Percentiles rank a stretch among this genome's conserved stretches.
Evolutionary conservation across 2,329 filamentous ascomycete genomes (phyloP).

Genomic region (Aureobasidium zeae): DNA sequence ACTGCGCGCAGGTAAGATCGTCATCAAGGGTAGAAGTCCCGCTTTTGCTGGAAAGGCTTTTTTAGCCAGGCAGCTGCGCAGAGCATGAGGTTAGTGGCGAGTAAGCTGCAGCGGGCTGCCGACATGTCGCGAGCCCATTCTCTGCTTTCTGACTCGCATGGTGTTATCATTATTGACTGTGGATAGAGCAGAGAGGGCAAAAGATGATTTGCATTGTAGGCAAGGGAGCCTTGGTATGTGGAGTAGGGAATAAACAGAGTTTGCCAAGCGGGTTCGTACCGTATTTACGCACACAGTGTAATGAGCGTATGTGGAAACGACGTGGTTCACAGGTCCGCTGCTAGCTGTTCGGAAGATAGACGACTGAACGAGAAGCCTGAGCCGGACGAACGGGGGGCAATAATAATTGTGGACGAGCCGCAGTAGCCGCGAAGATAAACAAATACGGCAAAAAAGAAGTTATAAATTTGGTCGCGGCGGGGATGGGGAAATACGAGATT

Average conservation of each 20-base stretch:
- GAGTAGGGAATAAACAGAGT: slow-evolving; percentile 5
- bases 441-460: too few relatives aligned
- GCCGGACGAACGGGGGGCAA: slow-evolving; percentile 2
- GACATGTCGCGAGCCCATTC: slow-evolving; percentile 4
- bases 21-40: not conserved
- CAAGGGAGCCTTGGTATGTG: not conserved
- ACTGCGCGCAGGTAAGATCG: slow-evolving; percentile 1
- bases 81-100: slow-evolving; percentile 9
- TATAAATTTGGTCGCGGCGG: slow-evolving; percentile 4
- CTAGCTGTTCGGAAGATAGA: not conserved
- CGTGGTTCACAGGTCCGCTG: not conserved
- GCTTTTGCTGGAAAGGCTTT: too few relatives aligned
- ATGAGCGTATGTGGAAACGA: not conserved
- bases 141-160: slow-evolving; percentile 14
- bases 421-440: too few relatives aligned
- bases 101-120: slow-evolving; percentile 12
- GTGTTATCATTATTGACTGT: slow-evolving; percentile 1
- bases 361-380: not conserved
- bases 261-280: slow-evolving; percentile 10
- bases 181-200: not conserved
- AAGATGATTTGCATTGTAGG: not conserved
- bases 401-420: slow-evolving; percentile 1
- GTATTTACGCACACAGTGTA: too few relatives aligned
- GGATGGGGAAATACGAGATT: slow-evolving; percentile 11
- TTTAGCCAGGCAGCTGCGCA: slow-evolving; percentile 11